Base-by-base conservation (phyloP, 805 yeast species). In the Lipomyces chichibuensis region DNA sequence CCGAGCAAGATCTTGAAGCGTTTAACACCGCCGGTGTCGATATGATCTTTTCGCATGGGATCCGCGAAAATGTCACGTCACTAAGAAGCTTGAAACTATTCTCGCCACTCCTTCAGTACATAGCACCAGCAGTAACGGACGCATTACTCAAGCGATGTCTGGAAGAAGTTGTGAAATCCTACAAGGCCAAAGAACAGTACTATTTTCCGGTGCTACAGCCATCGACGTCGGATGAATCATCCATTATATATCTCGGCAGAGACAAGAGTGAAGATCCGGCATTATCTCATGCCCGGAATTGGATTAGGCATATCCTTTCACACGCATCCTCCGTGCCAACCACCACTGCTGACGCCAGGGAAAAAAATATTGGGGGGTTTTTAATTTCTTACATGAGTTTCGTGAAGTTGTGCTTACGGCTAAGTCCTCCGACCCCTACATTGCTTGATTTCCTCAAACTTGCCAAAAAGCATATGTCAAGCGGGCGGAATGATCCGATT, bases 281-380 rank as follows among this genome's bases (percentile, higher is more conserved):
- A 25, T 11, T 52, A 25, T 25, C 57, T 7, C 66, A 59, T 51
- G 60, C 66, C 1, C 52, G 43, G n/a, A 55, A 37, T 33, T 65
- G 64, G 65, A 23, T 65, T 49, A 53, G 53, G n/a, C 64, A 65
- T 39, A 60, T 65, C 17, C 62, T 65, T 13, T 46, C 66, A 33
- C 43, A 57, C 35, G 3, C 29, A 43, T 14, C 58, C 14, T 20
- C 27, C 27, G 35, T 14, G 20, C 25, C 39, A 35, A 7, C 27
- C 17, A 14, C 17, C 25, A 7, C 35, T 14, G 13, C 59, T 14
- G 39, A 37, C 39, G 14, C 49, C 32, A 35, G 3, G 8, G 27
- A 33, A 39, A 33, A 23, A n/a, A n/a, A 29, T 32, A 25, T 23
- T 14, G 33, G 39, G 7, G 63, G 56, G 20, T 60, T 49, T 20